phyloP scores from a whole-genome alignment of 805 yeast species.

The Yarrowia keelungensis region DNA sequence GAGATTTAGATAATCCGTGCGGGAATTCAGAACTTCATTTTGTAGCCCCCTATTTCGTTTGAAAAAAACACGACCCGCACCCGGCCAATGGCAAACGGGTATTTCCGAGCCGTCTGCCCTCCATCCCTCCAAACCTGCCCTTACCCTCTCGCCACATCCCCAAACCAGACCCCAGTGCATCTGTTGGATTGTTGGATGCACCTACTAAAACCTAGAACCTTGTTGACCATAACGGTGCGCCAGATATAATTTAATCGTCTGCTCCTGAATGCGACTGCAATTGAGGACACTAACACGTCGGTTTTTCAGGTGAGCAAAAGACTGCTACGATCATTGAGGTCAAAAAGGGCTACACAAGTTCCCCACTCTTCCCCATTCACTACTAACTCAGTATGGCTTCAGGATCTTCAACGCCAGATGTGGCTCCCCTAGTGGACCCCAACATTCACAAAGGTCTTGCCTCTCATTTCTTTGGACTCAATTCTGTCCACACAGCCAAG shows the following conservation, averaged over 20 bases:
- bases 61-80: background rate
- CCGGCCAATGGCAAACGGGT: constrained; percentile 2
- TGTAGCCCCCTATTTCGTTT: fast-evolving
- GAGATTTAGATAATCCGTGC: constrained; percentile 7
- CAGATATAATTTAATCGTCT: constrained; percentile 31
- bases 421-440: constrained; percentile 31
- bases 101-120: background rate
- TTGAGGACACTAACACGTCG: constrained; percentile 32
- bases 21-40: too few relatives aligned
- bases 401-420: constrained; percentile 39
- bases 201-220: constrained; percentile 38
- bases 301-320: constrained; percentile 31
- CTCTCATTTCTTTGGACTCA: constrained; percentile 79
- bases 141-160: constrained; percentile 6
- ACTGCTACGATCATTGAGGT: too few relatives aligned
- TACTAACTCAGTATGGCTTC: constrained; percentile 38
- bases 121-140: background rate
- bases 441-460: constrained; percentile 56
- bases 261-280: constrained; percentile 38
- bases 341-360: too few relatives aligned
- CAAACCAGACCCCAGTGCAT: constrained; percentile 26
- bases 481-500: constrained; percentile 77
- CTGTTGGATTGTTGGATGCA: constrained; percentile 38
- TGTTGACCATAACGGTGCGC: constrained; percentile 38
- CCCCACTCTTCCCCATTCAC: too few relatives aligned